Evolutionary conservation across 78 protist genomes (phyloP).

Genomic region (Polysphondylium violaceum): DNA sequence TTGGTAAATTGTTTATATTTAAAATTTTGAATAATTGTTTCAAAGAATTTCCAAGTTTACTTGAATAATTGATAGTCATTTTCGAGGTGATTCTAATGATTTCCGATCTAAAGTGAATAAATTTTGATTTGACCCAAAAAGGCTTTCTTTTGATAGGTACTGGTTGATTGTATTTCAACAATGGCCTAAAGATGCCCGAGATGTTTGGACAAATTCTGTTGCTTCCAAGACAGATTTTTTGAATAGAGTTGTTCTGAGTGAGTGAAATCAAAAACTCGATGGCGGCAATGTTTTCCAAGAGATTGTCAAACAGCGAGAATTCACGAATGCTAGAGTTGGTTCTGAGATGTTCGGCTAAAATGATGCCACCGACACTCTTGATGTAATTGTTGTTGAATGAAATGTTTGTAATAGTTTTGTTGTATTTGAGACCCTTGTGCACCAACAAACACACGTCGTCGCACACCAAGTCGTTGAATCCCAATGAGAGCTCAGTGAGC

Average conservation of each 20-base stretch:
- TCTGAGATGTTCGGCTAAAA: constrained; percentile 39
- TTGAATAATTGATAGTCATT: neutral
- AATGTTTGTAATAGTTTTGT: constrained; percentile 23
- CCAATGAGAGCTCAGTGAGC: constrained; percentile 45
- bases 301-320: constrained; percentile 46
- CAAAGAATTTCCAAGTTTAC: constrained; percentile 13
- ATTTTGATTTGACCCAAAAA: constrained; percentile 7
- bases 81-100: neutral
- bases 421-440: constrained; percentile 40
- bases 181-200: neutral
- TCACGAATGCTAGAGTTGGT: neutral
- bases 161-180: neutral
- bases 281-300: constrained; percentile 29
- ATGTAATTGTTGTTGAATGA: constrained; percentile 65
- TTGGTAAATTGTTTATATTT: neutral
- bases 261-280: constrained; percentile 31
- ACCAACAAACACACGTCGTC: constrained; percentile 19
- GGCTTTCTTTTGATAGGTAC: neutral
- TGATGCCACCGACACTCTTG: constrained; percentile 33
- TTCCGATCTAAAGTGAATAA: neutral
- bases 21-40: constrained; percentile 20
- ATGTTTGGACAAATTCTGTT: constrained; percentile 56
- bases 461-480: constrained; percentile 44
- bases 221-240: constrained; percentile 37
- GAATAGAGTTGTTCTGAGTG: constrained; percentile 25